These are phyloP conservation scores for Fusarium sp. DNA, from an alignment of 2,329 filamentous ascomycete genomes.

Conservation along the genomic window DNA sequence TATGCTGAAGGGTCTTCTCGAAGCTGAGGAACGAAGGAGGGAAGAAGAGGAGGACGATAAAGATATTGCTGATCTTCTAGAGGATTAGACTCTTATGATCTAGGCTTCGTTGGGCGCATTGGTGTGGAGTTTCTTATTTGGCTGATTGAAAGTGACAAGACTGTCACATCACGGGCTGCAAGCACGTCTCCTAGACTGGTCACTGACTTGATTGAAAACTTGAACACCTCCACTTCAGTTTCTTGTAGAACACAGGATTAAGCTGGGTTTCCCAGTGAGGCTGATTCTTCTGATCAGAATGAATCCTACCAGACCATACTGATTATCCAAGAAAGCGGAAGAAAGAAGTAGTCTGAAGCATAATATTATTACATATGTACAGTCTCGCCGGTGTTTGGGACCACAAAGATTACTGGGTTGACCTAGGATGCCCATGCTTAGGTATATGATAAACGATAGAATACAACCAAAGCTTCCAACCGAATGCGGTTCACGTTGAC, in stretches of 20 bases:
- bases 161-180: not conserved
- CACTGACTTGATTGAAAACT: not conserved
- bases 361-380: not conserved
- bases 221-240: not conserved
- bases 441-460: not conserved
- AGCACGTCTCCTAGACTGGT: not conserved
- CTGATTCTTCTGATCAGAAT: not conserved
- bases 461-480: not conserved
- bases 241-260: not conserved
- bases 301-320: not conserved
- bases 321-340: not conserved
- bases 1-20: slow-evolving; percentile 71
- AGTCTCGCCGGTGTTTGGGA: not conserved
- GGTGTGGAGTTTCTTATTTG: slow-evolving; percentile 1
- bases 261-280: not conserved
- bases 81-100: slow-evolving; percentile 52
- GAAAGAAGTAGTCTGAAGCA: not conserved
- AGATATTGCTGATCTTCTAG: slow-evolving; percentile 77
- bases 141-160: slow-evolving; percentile 2
- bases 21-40: slow-evolving; percentile 68
- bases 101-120: not conserved
- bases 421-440: not conserved
- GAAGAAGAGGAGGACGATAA: slow-evolving; percentile 74
- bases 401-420: not conserved
- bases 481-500: not conserved